Base-by-base conservation (phyloP, 2,329 filamentous ascomycete species). In the Elsinoe fawcettii region DNA sequence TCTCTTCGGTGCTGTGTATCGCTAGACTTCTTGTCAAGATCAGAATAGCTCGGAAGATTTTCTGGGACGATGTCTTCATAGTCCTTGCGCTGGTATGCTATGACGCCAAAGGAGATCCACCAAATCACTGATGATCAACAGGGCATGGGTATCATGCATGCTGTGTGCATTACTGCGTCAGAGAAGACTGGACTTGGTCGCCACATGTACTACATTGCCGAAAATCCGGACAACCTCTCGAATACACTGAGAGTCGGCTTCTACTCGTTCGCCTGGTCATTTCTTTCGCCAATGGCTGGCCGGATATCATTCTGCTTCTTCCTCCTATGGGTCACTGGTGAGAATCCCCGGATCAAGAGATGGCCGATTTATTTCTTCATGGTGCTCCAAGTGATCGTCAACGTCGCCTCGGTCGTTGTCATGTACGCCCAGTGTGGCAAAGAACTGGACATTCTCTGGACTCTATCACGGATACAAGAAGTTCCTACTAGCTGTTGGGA, bases 321-420 rank as follows among this genome's bases (percentile, higher is more conserved):
- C 8, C 37, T 69, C 5, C 60, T 67, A 8, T 68, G 57, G 49
- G 62, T 69, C 30, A 62, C 63, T 5, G 57, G 60, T 8, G 66
- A 65, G 11, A 65, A 67, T 44, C 58, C 63, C 3, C 58, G 59
- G 1, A 55, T 66, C 12, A 61, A 60, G 49, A 60, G 60, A 25
- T 67, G 66, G 66, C 65, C 65, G 8, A 62, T 67, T 18, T 63
- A 59, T 30, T 46, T 60, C 5, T 63, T 64, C 51, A 64, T 69
- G 8, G 58, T 60, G 2, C 46, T 66, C 4, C 66, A 68, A 25
- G 43, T 65, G 16, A 12, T 63, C 5, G 57, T 69, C 47, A 68
- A 68, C 34, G 36, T 62, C 11, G 25, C 59, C 3, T 63, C 63
- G 22, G 53, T 65, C 18, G 54, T 66, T 2, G 46, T 66, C 16